A percentile compares a stretch with the other conserved stretches of the same genome.
phyloP scores from a whole-genome alignment of 2,329 filamentous ascomycete genomes.

The Colletotrichum theobromicola region DNA sequence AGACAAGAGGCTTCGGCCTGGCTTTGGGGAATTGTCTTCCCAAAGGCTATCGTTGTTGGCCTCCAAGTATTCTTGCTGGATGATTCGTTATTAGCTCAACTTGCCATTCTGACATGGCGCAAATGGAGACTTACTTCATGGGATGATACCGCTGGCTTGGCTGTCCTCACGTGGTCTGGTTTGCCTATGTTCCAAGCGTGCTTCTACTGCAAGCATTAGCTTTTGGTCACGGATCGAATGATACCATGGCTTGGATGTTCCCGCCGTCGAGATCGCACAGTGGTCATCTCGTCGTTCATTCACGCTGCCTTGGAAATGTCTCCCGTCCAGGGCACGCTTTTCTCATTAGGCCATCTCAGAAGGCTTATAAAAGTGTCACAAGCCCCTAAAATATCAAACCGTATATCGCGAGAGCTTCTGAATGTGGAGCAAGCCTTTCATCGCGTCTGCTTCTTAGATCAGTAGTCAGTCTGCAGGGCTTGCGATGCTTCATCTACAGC shows the following conservation, averaged over 20 bases:
- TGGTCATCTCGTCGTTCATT: not conserved
- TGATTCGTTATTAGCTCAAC: not conserved
- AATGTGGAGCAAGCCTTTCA: not conserved
- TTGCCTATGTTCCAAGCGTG: not conserved
- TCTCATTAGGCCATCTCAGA: not conserved
- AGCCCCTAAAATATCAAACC: too few relatives aligned
- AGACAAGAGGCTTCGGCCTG: not conserved
- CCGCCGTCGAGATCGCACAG: rapidly evolving
- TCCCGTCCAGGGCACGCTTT: rapidly evolving
- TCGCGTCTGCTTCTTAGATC: not conserved
- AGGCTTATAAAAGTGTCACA: rapidly evolving
- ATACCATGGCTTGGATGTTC: not conserved
- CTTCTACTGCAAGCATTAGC: not conserved
- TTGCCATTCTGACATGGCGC: not conserved
- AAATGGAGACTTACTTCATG: not conserved
- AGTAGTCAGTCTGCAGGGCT: not conserved
- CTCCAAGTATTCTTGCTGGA: not conserved
- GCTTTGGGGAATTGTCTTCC: rapidly evolving
- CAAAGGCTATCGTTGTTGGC: not conserved
- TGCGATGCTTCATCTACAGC: not conserved
- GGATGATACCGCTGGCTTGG: rapidly evolving
- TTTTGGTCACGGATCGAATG: not conserved
- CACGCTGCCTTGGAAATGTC: not conserved
- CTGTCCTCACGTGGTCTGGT: not conserved
- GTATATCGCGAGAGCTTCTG: too few relatives aligned